Conservation (phyloP, 257 asterid species). For the Henckelia pumila region DNA sequence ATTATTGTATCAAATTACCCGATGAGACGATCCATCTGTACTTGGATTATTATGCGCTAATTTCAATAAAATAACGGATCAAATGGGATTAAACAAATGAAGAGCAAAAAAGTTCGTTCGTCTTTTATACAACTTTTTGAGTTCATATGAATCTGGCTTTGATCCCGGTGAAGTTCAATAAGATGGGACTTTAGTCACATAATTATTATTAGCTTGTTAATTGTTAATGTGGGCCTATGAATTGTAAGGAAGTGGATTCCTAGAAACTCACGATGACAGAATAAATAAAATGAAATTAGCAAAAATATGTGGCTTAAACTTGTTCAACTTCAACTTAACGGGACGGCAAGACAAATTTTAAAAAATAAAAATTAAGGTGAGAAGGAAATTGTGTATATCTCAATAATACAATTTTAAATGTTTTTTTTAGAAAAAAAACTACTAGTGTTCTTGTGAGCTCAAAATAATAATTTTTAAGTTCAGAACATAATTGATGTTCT, state of each 20-base stretch:
- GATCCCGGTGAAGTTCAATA: conserved; percentile 29
- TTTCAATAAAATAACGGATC: conserved; percentile 1
- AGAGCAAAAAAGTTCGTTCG: conserved; percentile 30
- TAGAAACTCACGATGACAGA: conserved; percentile 2
- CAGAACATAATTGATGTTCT: no score
- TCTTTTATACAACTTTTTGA: conserved; percentile 26
- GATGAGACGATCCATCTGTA: not conserved
- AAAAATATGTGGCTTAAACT: not conserved
- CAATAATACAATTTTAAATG: no score
- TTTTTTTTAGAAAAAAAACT: no score
- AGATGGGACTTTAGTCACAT: not conserved
- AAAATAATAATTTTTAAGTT: no score
- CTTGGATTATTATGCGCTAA: conserved; percentile 9
- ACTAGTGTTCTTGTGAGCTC: no score
- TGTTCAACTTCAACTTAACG: not conserved
- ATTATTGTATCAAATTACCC: not conserved
- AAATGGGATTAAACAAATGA: conserved; percentile 6
- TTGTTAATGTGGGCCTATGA: not conserved
- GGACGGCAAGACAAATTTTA: not conserved
- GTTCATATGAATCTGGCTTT: conserved; percentile 29
- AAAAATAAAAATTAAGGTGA: no score
- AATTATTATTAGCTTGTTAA: no score
- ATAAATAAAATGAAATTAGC: not conserved
- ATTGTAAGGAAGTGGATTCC: conserved; percentile 16
- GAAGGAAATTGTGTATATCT: no score